Percentiles rank a stretch among this genome's conserved stretches.
phyloP scores from a whole-genome alignment of 2,329 filamentous ascomycete species.

The Neopestalotiopsis sp. region DNA sequence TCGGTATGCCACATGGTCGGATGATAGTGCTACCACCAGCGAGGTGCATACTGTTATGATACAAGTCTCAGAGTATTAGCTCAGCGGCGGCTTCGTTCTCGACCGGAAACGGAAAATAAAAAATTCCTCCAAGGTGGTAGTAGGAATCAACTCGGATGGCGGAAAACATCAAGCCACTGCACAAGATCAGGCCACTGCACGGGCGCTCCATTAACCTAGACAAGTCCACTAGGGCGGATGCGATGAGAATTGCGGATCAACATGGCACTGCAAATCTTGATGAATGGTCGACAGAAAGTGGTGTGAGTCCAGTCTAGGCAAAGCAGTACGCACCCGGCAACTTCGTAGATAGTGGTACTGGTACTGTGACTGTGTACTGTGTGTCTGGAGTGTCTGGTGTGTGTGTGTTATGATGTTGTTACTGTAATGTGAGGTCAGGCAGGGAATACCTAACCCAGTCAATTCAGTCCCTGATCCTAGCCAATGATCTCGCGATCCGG shows the following conservation, averaged over 20 bases:
- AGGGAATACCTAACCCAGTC: slow-evolving; percentile 2
- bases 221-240: neutral
- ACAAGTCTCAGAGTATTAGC: neutral
- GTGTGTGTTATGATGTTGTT: no score
- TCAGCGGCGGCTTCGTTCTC: neutral
- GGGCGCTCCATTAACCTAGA: neutral
- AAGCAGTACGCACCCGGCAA: no score
- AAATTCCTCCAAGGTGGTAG: neutral
- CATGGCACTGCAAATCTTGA: slow-evolving; percentile 1
- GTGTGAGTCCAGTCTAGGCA: neutral
- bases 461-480: neutral
- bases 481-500: neutral
- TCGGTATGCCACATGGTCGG: no score
- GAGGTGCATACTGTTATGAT: neutral
- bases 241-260: neutral
- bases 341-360: no score
- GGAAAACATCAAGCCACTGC: slow-evolving; percentile 1
- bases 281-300: neutral
- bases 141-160: neutral
- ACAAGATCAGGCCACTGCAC: neutral
- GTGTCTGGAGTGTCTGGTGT: no score
- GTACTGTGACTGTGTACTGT: no score
- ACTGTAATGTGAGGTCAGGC: no score
- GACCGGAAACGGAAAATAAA: neutral
- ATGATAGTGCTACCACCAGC: neutral